phyloP scores from a whole-genome alignment of 1,139 yeast genomes.

The Hanseniaspora sp. region DNA sequence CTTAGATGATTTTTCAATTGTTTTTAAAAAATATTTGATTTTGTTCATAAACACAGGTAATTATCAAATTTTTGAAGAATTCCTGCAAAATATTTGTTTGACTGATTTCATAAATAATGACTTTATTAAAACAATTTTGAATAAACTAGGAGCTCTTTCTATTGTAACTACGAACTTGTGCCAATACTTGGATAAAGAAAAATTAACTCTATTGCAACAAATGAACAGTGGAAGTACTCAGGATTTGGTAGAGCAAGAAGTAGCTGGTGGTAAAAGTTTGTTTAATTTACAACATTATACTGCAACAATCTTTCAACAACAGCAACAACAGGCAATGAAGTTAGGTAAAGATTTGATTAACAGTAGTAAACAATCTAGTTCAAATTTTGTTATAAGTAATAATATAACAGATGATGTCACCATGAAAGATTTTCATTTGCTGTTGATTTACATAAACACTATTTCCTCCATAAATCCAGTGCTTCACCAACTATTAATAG shows the following conservation, averaged over 20 bases:
- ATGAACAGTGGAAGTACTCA: not conserved
- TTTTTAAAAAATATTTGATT: conserved; percentile 39
- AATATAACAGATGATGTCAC: conserved; percentile 12
- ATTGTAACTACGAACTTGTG: conserved; percentile 12
- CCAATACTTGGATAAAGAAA: conserved; percentile 8
- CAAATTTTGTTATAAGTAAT: conserved; percentile 6
- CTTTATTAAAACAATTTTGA: conserved; percentile 12
- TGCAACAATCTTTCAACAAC: conserved; percentile 3
- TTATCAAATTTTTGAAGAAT: conserved; percentile 21
- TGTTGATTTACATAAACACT: conserved; percentile 27
- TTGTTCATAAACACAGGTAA: conserved; percentile 28
- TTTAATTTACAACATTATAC: conserved; percentile 16
- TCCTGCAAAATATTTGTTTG: conserved; percentile 20
- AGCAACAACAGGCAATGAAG: conserved; percentile 13
- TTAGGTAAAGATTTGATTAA: conserved; percentile 8
- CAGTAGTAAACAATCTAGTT: not conserved
- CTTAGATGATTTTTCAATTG: conserved; percentile 71
- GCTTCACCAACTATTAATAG: conserved; percentile 21
- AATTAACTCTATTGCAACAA: not conserved
- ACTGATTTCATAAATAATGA: conserved; percentile 7
- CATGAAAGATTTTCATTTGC: conserved; percentile 12
- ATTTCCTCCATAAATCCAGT: conserved; percentile 2
- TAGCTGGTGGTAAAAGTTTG: not conserved
- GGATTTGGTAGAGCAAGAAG: not conserved
- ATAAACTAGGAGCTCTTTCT: conserved; percentile 9